Conservation (phyloP, 306 rosid species). For the Vachellia collinsii region DNA sequence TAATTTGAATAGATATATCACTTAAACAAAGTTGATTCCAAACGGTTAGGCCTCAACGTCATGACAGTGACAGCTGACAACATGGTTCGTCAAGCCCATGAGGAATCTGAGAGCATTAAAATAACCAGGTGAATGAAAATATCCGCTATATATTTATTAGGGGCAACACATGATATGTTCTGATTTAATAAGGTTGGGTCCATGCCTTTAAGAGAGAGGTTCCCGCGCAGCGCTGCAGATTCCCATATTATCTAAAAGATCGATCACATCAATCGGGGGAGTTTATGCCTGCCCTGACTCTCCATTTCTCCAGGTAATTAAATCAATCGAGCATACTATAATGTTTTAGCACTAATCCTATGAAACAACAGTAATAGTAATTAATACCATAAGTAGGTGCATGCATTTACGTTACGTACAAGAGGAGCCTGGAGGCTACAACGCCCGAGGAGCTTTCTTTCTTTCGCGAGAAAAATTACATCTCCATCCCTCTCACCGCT, state of each 20-base stretch:
- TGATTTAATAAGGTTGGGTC: slow-evolving; percentile 4
- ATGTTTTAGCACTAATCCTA: not conserved
- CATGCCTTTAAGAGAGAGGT: slow-evolving; percentile 26
- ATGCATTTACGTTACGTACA: slow-evolving; percentile 29
- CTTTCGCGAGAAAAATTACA: not conserved
- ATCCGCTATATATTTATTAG: not conserved
- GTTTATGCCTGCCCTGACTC: not conserved
- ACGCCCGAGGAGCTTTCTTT: not conserved
- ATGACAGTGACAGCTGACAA: slow-evolving; percentile 5
- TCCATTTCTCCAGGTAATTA: not conserved
- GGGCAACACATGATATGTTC: not conserved
- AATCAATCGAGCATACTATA: not conserved
- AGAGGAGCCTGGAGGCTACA: slow-evolving; percentile 8
- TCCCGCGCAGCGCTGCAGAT: slow-evolving; percentile 41
- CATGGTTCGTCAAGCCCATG: not conserved
- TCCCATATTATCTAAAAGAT: slow-evolving; percentile 26
- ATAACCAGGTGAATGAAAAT: not conserved
- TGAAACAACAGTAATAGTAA: not conserved
- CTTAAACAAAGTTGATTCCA: not conserved
- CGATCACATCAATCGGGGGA: not conserved
- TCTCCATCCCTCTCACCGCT: not conserved
- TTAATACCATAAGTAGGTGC: slow-evolving; percentile 8
- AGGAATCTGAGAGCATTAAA: slow-evolving; percentile 24
- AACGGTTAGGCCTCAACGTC: slow-evolving; percentile 21
- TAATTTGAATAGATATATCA: not conserved